Evolutionary conservation across 306 rosid genomes (phyloP), one percentile per base, ranked within the genome.

Genomic region (Casuarina cunninghamiana): DNA sequence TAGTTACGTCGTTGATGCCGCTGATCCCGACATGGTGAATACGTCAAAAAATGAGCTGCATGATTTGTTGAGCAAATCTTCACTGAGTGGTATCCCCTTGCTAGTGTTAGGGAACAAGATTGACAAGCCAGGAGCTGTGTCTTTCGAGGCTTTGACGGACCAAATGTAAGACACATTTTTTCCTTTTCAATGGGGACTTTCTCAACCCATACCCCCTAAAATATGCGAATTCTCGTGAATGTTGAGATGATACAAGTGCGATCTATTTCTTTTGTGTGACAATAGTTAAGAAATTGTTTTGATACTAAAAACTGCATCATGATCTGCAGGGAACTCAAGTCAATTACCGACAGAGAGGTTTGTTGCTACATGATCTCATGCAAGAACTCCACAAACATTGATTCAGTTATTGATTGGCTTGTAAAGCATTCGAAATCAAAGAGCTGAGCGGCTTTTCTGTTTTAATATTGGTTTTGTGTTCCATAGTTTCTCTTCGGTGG

Each of bases 321-420:
- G 55, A 35, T 71, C 53, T 83, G 89, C 89, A 93, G 96, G 97
- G 98, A 85, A 57, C 88, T 93, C 75, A 88, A 85, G 78, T 86
- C 92, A 60, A 86, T 93, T 66, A 84, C 91, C 8, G 91, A 91
- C 75, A 90, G 98, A 84, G 98, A 93, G 90, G 98, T 93, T 75
- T 91, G 97, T 75, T 90, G 92, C 89, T 93, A 90, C 87, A 90
- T 93, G 98, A 93, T 93, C 88, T 93, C 97, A 6, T 93, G 98
- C 96, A 93, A 91, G 85, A 90, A 93, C 84, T 93, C 97, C 8
- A 93, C 98, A 76, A 93, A 93, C 84, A 91, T 93, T 19, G 98
- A 93, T 76, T 83, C 93, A 7, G 97, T 93, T 60, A 91, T 91
- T 46, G 97, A 91, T 68, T 93, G 98, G 98, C 96, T 91, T 76